phyloP scores from a whole-genome alignment of 257 asterid genomes.

The Plectranthus barbatus region DNA sequence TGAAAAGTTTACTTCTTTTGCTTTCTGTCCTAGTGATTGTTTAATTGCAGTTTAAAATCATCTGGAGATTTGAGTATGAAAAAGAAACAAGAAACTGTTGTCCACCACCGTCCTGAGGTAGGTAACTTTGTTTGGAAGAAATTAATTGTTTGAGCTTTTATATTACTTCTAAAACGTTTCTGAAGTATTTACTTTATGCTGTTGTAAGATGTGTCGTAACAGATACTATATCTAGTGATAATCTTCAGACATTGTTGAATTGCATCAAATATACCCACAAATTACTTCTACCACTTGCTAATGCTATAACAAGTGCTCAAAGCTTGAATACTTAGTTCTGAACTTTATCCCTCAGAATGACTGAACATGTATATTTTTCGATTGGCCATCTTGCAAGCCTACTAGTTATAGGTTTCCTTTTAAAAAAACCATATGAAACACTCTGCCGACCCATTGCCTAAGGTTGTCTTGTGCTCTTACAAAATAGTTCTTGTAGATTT shows the following conservation, averaged over 20 bases:
- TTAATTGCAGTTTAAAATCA: constrained; percentile 60
- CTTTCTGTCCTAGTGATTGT: constrained; percentile 5
- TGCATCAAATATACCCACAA: not conserved
- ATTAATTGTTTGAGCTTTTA: not conserved
- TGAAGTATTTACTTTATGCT: not conserved
- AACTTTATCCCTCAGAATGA: not conserved
- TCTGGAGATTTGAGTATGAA: constrained; percentile 38
- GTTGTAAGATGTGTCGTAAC: not conserved
- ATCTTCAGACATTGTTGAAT: not conserved
- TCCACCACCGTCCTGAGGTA: constrained; percentile 52
- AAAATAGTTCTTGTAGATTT: not conserved
- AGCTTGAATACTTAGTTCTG: not conserved
- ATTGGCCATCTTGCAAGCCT: not conserved
- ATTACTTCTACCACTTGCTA: constrained; percentile 3
- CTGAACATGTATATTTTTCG: not conserved
- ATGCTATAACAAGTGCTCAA: not conserved
- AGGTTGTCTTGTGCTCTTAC: constrained; percentile 1
- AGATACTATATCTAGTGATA: not conserved
- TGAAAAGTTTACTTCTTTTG: not conserved
- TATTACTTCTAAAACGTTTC: not conserved
- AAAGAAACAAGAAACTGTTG: constrained; percentile 52
- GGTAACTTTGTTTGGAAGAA: constrained; percentile 9
- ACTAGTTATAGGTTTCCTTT: not conserved
- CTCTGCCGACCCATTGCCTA: not conserved
- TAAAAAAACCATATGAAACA: not conserved